Percentiles rank a stretch among this genome's conserved stretches.
These are phyloP conservation scores for Candida pseudofarinosa DNA, from an alignment of 805 yeast species.

Conservation along the genomic window DNA sequence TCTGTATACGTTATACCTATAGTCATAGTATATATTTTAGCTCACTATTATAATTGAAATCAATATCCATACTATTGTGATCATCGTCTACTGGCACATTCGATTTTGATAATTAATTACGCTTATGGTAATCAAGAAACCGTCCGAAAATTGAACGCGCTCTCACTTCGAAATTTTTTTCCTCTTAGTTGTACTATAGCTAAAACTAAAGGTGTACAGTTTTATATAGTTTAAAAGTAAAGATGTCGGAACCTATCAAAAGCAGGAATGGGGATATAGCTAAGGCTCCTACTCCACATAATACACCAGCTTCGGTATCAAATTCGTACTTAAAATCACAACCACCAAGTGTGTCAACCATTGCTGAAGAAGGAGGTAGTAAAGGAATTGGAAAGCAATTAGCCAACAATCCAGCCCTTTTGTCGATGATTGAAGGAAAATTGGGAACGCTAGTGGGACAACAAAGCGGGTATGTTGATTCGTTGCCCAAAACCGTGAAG, in stretches of 20 bases:
- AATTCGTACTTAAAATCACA: constrained; percentile 65
- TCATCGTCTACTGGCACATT: too few species aligned
- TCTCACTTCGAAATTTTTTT: neutral
- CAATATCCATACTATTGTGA: too few species aligned
- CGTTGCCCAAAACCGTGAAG: constrained; percentile 68
- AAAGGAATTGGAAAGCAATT: constrained; percentile 42
- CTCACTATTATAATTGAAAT: too few species aligned
- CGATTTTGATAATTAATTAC: neutral
- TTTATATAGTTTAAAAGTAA: neutral
- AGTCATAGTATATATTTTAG: too few species aligned
- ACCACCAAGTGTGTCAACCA: constrained; percentile 58
- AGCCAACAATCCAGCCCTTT: constrained; percentile 74
- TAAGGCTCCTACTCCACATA: constrained; percentile 97
- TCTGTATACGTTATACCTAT: too few species aligned
- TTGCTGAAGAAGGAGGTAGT: constrained; percentile 59
- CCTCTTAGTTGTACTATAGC: neutral
- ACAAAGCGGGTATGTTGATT: constrained; percentile 79
- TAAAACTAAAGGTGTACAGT: neutral
- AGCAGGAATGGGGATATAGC: constrained; percentile 66
- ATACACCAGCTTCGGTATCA: constrained; percentile 89
- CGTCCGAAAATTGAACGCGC: neutral
- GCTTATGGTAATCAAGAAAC: neutral
- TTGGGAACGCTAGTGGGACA: constrained; percentile 80
- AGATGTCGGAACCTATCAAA: constrained; percentile 87
- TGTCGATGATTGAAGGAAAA: constrained; percentile 87